Evolutionary conservation across 176 grass and related monocot genomes (phyloP), one percentile per base, ranked within the genome.

Genomic region (Cenchrus fungigraminus): DNA sequence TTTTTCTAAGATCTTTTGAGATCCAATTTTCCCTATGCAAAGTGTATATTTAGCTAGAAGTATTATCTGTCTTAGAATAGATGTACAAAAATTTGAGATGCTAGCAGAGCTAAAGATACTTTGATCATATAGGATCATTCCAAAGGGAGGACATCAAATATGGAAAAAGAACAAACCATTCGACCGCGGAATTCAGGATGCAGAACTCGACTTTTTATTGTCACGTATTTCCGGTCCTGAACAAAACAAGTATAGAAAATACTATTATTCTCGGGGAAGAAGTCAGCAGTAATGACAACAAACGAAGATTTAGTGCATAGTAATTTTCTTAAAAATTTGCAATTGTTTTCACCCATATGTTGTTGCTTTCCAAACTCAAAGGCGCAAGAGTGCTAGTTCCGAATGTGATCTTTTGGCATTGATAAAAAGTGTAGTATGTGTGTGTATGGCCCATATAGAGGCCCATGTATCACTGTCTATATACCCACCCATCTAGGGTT

Each of bases 151-250:
- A 85, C 51, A 52, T 59, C 4, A 65, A 46, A 67, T 86, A 11
- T 78, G 79, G 50, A 78, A 65, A 52, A 78, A 77, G 46, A 67
- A 44, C 83, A 88, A 92, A 98, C 97, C 97, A 98, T 98, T 68
- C 97, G 93, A 80, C 93, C 93, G 81, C 97, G 93, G 74, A 98
- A 98, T 86, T 98, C 91, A 77, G 93, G 97, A 83, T 94, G 79
- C 67, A 98, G 61, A 73, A 78, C 88, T 87, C 88, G 86, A 91
- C 40, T 89, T 89, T 92, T 90, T 28, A 89, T 84, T 71, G 86
- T 87, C 83, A 98, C 84, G 5, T 98, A 94, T 47, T 95, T 94
- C 74, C 93, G 89, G 55, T 98, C 97, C 97, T 98, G 89, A 53
- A 88, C 81, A 89, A 66, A 53, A 87, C 67, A 87, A 85, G 46